Evolutionary conservation across 306 rosid genomes (phyloP).

Genomic region (Glycine tomentella): DNA sequence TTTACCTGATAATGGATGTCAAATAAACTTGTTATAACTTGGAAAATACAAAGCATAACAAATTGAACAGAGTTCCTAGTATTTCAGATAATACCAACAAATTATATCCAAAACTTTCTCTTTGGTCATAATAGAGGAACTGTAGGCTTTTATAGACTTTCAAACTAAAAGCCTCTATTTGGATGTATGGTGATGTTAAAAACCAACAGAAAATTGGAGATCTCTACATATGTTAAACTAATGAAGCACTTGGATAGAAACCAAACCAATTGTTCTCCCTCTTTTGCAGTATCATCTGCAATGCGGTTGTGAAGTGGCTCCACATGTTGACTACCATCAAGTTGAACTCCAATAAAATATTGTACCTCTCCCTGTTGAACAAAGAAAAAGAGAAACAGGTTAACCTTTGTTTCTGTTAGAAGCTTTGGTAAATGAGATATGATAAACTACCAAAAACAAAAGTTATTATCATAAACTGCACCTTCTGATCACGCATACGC

Average conservation of each 20-base stretch:
- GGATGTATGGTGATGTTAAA: slow-evolving; percentile 20
- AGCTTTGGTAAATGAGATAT: background rate
- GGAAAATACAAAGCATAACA: slow-evolving; percentile 17
- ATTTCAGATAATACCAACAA: too few species aligned
- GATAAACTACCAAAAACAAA: background rate
- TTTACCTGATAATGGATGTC: slow-evolving; percentile 59
- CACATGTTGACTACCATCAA: slow-evolving; percentile 96
- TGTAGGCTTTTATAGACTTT: background rate
- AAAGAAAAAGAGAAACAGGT: slow-evolving; percentile 21
- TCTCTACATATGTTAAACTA: background rate
- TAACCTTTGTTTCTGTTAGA: slow-evolving; percentile 19
- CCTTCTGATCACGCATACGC: slow-evolving; percentile 99
- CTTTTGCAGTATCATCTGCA: slow-evolving; percentile 69
- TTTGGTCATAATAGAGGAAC: slow-evolving; percentile 24
- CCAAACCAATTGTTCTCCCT: slow-evolving; percentile 76
- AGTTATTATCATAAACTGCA: slow-evolving; percentile 25
- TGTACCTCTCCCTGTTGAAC: slow-evolving; percentile 91
- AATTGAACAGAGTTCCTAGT: background rate
- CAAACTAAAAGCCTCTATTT: slow-evolving; percentile 24
- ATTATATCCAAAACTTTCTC: slow-evolving; percentile 10
- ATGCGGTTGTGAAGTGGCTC: slow-evolving; percentile 86
- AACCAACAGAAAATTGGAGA: slow-evolving; percentile 9
- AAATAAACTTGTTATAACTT: slow-evolving; percentile 31
- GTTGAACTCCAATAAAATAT: slow-evolving; percentile 96
- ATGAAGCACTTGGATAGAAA: slow-evolving; percentile 41